Percentiles rank a stretch among this genome's conserved stretches.
These are phyloP conservation scores for Nakazawaea holstii DNA, from an alignment of 805 yeast species.

Conservation along the genomic window DNA sequence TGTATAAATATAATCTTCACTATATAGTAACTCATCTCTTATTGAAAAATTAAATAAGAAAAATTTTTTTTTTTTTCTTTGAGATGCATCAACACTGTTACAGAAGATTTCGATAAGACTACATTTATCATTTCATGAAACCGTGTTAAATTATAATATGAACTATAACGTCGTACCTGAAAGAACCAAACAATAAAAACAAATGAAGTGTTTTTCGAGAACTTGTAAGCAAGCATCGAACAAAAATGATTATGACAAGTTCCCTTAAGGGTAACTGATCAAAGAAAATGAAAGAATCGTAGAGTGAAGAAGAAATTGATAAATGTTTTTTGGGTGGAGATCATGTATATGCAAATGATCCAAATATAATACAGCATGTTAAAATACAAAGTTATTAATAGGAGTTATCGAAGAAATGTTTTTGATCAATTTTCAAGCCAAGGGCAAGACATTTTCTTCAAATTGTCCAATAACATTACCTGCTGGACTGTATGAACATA, in stretches of 20 bases:
- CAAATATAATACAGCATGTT: not conserved
- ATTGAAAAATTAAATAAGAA: not conserved
- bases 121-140: too few relatives aligned
- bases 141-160: too few relatives aligned
- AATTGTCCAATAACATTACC: conserved; percentile 53
- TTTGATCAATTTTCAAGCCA: conserved; percentile 2
- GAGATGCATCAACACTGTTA: not conserved
- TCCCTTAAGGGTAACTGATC: too few relatives aligned
- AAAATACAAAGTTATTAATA: not conserved
- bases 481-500: conserved; percentile 74
- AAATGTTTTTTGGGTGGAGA: not conserved
- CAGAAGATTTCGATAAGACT: not conserved
- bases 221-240: too few relatives aligned
- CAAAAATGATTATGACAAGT: too few relatives aligned
- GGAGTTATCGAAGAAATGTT: not conserved
- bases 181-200: too few relatives aligned
- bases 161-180: too few relatives aligned
- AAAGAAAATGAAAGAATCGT: too few relatives aligned
- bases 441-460: conserved; percentile 14
- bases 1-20: not conserved
- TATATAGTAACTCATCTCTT: not conserved
- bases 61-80: not conserved
- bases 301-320: too few relatives aligned
- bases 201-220: too few relatives aligned
- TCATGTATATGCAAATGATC: too few relatives aligned